These are phyloP conservation scores for Neurospora sp. DNA, from an alignment of 495 filamentous ascomycete species.

Conservation along the genomic window DNA sequence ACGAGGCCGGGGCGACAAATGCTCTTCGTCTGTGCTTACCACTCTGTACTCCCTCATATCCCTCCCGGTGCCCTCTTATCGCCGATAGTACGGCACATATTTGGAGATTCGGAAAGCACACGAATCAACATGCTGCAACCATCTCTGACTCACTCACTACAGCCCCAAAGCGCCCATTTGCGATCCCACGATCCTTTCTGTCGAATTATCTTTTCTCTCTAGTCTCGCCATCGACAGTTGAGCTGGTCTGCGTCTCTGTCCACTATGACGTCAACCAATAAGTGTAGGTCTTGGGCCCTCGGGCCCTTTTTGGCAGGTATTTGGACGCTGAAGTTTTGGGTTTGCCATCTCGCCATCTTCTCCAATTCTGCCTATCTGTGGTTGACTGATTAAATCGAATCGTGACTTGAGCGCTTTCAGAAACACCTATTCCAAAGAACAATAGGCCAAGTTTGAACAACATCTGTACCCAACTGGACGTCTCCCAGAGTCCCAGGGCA, in stretches of 20 bases:
- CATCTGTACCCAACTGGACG: background rate
- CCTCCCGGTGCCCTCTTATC: background rate
- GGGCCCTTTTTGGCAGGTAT: background rate
- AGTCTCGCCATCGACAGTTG: background rate
- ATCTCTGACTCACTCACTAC: background rate
- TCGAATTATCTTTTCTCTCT: background rate
- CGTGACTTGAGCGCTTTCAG: background rate
- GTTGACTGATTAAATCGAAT: too few species aligned
- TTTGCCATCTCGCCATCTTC: background rate
- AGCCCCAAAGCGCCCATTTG: background rate
- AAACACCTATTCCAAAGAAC: background rate
- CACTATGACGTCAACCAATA: background rate
- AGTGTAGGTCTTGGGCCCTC: background rate
- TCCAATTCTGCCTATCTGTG: background rate
- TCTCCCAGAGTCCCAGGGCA: background rate
- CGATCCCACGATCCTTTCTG: background rate
- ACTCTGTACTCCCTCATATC: background rate
- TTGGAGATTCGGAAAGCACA: background rate
- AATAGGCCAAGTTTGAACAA: background rate
- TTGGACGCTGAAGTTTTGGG: background rate
- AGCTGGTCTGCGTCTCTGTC: background rate
- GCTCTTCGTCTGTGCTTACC: background rate
- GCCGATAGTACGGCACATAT: background rate
- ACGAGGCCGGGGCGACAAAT: background rate
- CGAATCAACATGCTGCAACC: background rate